Evolutionary conservation across 164 flowering plant genomes (phyloP).

Genomic region (Vitis labrusca): DNA sequence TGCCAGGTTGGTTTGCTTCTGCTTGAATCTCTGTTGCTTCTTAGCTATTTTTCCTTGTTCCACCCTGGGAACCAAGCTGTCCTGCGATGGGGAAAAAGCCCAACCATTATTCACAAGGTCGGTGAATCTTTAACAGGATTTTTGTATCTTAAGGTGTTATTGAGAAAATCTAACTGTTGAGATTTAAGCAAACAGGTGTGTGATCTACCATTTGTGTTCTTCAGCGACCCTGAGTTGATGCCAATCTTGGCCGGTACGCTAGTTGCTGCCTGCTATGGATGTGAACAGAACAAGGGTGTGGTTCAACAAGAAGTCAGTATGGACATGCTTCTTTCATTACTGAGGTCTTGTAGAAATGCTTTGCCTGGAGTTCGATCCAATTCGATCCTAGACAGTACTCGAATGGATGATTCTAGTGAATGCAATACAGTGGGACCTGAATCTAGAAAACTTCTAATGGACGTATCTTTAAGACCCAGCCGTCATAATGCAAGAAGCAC

Average conservation of each 20-base stretch:
- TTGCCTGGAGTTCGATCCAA: conserved; percentile 24
- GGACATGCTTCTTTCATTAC: conserved; percentile 82
- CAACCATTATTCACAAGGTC: conserved; percentile 96
- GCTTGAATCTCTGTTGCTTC: conserved; percentile 73
- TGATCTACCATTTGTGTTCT: conserved; percentile 90
- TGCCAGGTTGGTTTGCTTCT: conserved; percentile 77
- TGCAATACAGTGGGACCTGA: conserved; percentile 39
- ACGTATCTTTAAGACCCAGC: conserved; percentile 30
- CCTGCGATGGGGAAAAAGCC: conserved; percentile 93
- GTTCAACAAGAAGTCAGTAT: conserved; percentile 86
- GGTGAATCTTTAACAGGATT: conserved; percentile 11
- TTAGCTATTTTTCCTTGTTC: conserved; percentile 80
- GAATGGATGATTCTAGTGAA: conserved; percentile 37
- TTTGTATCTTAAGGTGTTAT: not conserved
- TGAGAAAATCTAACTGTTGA: conserved; percentile 20
- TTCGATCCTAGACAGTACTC: conserved; percentile 22
- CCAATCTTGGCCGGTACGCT: conserved; percentile 81
- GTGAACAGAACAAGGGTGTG: conserved; percentile 80
- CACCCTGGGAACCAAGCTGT: conserved; percentile 92
- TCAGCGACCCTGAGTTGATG: conserved; percentile 87
- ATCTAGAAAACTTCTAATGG: conserved; percentile 42
- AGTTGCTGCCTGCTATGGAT: conserved; percentile 82
- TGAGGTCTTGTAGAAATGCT: conserved; percentile 69
- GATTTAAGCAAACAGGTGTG: conserved; percentile 61
- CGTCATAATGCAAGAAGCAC: conserved; percentile 38